phyloP scores from a whole-genome alignment of 768 basidiomycete species.

The Kwoniella shandongensis region DNA sequence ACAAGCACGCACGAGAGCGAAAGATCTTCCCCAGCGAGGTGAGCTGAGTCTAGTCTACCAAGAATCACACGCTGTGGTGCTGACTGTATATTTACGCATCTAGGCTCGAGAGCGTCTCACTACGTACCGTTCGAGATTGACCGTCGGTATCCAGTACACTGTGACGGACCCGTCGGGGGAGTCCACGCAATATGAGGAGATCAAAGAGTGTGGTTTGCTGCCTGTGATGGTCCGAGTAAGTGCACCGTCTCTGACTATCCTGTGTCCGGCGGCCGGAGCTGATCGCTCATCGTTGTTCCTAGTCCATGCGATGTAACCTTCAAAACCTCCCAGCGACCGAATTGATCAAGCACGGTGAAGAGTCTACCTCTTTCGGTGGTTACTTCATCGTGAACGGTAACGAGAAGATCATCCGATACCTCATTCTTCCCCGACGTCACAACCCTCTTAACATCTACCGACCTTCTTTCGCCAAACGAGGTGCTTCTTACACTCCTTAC shows the following conservation, averaged over 20 bases:
- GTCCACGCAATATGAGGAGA: constrained; percentile 63
- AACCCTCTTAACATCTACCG: constrained; percentile 91
- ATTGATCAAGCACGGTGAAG: constrained; percentile 86
- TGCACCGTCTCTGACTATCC: constrained; percentile 25
- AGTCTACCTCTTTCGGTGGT: constrained; percentile 96
- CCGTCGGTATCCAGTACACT: constrained; percentile 78
- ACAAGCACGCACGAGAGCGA: constrained; percentile 69
- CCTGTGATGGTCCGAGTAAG: constrained; percentile 96
- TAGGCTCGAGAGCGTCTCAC: constrained; percentile 90
- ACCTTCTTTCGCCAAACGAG: constrained; percentile 85
- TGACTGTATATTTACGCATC: too few relatives aligned
- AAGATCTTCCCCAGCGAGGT: constrained; percentile 89
- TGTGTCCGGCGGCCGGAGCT: neutral
- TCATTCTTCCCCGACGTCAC: constrained; percentile 92
- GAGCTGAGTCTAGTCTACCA: constrained; percentile 18
- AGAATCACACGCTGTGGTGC: too few relatives aligned
- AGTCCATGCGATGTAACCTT: constrained; percentile 94
- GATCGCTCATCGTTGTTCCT: neutral
- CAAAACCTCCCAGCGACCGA: constrained; percentile 78
- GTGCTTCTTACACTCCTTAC: constrained; percentile 89
- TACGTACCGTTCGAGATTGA: constrained; percentile 89
- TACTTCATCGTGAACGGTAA: constrained; percentile 99
- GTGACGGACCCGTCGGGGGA: constrained; percentile 62
- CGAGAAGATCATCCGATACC: constrained; percentile 93
- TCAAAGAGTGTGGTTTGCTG: constrained; percentile 81